phyloP scores from a whole-genome alignment of 345 rosid species.

The Acer yangbiense region DNA sequence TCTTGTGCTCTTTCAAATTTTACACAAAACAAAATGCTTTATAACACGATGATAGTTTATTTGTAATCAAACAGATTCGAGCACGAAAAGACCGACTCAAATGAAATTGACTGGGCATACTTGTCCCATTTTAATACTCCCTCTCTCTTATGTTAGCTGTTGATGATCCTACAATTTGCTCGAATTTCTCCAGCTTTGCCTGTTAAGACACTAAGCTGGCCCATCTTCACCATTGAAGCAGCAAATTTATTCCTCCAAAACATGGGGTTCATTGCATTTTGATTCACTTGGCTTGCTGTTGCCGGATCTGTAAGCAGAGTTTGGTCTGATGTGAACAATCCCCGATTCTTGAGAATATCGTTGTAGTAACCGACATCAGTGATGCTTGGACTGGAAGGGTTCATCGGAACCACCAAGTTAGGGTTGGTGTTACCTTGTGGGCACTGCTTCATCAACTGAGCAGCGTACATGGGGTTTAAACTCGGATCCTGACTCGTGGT shows the following conservation, averaged over 20 bases:
- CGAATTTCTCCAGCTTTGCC: conserved; percentile 70
- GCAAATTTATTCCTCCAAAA: conserved; percentile 52
- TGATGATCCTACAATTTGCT: conserved; percentile 57
- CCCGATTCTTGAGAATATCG: conserved; percentile 41
- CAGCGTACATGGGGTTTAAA: conserved; percentile 49
- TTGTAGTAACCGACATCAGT: conserved; percentile 43
- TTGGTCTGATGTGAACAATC: conserved; percentile 62
- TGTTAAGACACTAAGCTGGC: conserved; percentile 54
- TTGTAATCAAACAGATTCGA: neutral
- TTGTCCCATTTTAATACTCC: neutral
- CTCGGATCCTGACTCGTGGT: conserved; percentile 45
- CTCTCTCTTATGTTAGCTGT: conserved; percentile 17
- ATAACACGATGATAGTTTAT: neutral
- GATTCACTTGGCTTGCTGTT: conserved; percentile 36
- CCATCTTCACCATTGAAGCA: conserved; percentile 77
- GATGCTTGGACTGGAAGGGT: conserved; percentile 37
- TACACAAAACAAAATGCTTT: neutral
- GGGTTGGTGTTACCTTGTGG: conserved; percentile 29
- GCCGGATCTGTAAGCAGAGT: conserved; percentile 36
- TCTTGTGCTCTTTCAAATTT: neutral
- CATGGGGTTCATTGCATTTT: conserved; percentile 31
- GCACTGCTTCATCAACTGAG: conserved; percentile 43
- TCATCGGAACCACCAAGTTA: conserved; percentile 40
- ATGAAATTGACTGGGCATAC: neutral
- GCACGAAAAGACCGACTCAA: neutral